phyloP scores from a whole-genome alignment of 169 alveolate genomes.

The Plasmodium gallinaceum region DNA sequence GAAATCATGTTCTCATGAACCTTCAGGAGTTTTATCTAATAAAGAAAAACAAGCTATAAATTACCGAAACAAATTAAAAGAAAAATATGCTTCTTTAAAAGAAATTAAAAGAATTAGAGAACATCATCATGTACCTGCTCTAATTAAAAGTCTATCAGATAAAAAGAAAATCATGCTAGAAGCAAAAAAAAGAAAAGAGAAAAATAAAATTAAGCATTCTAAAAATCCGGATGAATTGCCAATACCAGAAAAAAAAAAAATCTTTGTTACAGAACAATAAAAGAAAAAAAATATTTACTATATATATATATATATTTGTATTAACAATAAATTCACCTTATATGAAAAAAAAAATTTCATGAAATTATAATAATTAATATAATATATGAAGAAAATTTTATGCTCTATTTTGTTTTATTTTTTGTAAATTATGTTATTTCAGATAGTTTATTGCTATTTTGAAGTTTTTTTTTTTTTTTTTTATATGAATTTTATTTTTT shows the following conservation, averaged over 20 bases:
- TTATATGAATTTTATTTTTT: no score
- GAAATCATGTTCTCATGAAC: slow-evolving; percentile 91
- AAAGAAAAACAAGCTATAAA: slow-evolving; percentile 90
- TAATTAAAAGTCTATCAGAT: slow-evolving; percentile 85
- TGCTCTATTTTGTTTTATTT: no score
- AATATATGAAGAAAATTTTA: no score
- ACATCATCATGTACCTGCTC: slow-evolving; percentile 91
- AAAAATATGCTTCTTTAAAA: slow-evolving; percentile 86
- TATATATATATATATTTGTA: slow-evolving; percentile 11
- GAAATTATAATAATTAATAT: no score
- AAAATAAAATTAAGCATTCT: slow-evolving; percentile 72
- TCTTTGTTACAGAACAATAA: slow-evolving; percentile 72
- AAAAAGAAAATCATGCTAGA: slow-evolving; percentile 81
- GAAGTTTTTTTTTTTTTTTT: no score
- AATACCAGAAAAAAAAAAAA: slow-evolving; percentile 58
- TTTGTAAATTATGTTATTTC: no score
- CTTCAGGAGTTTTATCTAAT: slow-evolving; percentile 80
- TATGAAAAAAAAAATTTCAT: no score
- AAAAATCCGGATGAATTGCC: slow-evolving; percentile 39
- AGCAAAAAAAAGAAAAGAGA: slow-evolving; percentile 84
- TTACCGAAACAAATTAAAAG: slow-evolving; percentile 88
- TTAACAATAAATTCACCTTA: no score
- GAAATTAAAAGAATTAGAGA: slow-evolving; percentile 90
- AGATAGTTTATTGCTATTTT: no score
- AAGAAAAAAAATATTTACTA: neutral